Evolutionary conservation across 1,284 basidiomycete species (phyloP).

Genomic region (Naganishia liquefaciens): DNA sequence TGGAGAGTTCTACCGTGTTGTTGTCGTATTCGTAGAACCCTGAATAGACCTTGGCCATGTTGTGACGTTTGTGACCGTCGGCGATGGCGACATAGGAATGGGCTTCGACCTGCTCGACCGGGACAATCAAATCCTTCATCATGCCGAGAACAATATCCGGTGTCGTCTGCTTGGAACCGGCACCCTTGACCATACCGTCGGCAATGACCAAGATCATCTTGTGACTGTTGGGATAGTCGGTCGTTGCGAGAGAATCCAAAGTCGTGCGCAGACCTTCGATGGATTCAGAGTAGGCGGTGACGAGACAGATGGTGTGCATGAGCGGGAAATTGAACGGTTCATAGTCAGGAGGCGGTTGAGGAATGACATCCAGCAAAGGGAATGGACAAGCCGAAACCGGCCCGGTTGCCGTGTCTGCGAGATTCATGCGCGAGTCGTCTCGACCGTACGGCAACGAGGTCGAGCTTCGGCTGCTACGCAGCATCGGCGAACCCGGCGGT

Average conservation of each 20-base stretch:
- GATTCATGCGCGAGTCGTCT: constrained; percentile 48
- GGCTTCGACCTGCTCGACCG: constrained; percentile 81
- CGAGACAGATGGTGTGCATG: constrained; percentile 89
- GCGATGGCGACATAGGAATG: constrained; percentile 98
- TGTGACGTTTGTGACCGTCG: constrained; percentile 97
- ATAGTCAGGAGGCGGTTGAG: constrained; percentile 86
- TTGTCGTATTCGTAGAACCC: constrained; percentile 97
- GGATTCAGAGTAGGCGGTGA: constrained; percentile 98
- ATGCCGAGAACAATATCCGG: constrained; percentile 93
- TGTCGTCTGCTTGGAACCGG: constrained; percentile 80
- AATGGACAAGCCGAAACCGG: constrained; percentile 69
- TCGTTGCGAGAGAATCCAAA: constrained; percentile 94
- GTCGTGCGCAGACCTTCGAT: constrained; percentile 96
- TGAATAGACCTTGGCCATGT: constrained; percentile 98
- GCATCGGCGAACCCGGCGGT: constrained; percentile 73
- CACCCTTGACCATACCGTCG: constrained; percentile 97
- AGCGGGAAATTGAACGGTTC: constrained; percentile 97
- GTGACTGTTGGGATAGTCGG: constrained; percentile 98
- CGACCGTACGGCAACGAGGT: constrained; percentile 63
- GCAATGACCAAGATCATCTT: constrained; percentile 94
- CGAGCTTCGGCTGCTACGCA: constrained; percentile 76
- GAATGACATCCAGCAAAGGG: constrained; percentile 80
- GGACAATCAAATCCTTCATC: constrained; percentile 96
- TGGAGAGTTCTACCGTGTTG: constrained; percentile 83
- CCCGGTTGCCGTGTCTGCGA: constrained; percentile 41